These are phyloP conservation scores for Fusarium graminum DNA, from an alignment of 2,329 filamentous ascomycete species.

Conservation along the genomic window DNA sequence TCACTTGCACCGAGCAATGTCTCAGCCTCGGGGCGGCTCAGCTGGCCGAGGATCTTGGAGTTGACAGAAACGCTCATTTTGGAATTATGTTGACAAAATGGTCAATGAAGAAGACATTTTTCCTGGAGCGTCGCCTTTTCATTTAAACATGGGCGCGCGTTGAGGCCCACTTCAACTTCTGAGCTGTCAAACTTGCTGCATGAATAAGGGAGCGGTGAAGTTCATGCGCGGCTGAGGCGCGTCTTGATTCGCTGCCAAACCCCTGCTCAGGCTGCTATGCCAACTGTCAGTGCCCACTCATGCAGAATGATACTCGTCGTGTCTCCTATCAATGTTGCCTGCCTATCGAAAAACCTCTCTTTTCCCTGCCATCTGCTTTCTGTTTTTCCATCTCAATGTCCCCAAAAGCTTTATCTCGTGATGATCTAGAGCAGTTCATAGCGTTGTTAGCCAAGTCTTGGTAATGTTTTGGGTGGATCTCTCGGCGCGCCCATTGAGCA, in stretches of 20 bases:
- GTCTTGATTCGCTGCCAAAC: not conserved
- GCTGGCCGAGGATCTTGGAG: not conserved
- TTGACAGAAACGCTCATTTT: not conserved
- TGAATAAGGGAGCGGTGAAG: constrained; percentile 1
- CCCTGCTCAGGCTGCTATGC: constrained; percentile 2
- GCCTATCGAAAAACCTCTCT: not conserved
- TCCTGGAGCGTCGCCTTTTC: constrained; percentile 1
- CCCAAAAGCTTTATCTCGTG: not conserved
- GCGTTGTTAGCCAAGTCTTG: not conserved
- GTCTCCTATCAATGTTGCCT: not conserved
- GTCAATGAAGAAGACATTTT: not conserved
- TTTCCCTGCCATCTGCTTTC: constrained; percentile 1
- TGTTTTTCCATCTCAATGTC: not conserved
- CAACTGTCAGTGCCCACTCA: constrained; percentile 4
- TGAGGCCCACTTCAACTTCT: not conserved
- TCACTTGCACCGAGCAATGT: not conserved
- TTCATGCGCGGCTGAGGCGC: not conserved
- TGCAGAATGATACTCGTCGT: constrained; percentile 2
- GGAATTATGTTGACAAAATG: not conserved
- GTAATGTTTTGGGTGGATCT: constrained; percentile 4
- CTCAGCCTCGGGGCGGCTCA: not conserved
- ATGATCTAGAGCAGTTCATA: not conserved
- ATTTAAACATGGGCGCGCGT: not conserved
- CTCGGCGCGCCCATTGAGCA: constrained; percentile 1
- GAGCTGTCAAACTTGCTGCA: constrained; percentile 4